Percentiles rank a stretch among this genome's conserved stretches.
Evolutionary conservation across 2,329 filamentous ascomycete genomes (phyloP).

Genomic region (Mariannaea sp.): DNA sequence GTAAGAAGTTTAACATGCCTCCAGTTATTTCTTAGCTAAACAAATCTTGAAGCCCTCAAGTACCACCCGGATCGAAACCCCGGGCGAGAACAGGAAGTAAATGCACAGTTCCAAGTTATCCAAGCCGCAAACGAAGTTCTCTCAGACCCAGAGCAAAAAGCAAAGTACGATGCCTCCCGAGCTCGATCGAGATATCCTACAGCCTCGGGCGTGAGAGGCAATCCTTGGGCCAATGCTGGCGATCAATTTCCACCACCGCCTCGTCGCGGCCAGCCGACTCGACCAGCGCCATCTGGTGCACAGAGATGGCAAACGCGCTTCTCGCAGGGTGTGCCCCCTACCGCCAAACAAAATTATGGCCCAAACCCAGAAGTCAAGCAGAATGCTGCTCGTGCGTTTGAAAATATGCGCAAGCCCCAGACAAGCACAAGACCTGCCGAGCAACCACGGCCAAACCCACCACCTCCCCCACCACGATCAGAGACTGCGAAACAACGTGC

Average conservation of each 20-base stretch:
- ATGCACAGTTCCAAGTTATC: slow-evolving; percentile 82
- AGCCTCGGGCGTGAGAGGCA: slow-evolving; percentile 61
- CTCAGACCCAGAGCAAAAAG: slow-evolving; percentile 54
- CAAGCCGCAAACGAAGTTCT: slow-evolving; percentile 83
- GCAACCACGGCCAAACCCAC: slow-evolving; percentile 38
- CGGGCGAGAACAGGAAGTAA: slow-evolving; percentile 78
- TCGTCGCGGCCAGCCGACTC: slow-evolving; percentile 40
- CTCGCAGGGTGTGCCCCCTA: slow-evolving; percentile 48
- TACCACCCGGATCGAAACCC: slow-evolving; percentile 91
- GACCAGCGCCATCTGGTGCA: slow-evolving; percentile 44
- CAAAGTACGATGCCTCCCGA: slow-evolving; percentile 58
- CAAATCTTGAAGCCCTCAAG: slow-evolving; percentile 65
- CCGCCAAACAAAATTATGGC: slow-evolving; percentile 46
- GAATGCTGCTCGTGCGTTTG: slow-evolving; percentile 49
- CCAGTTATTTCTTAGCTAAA: slow-evolving; percentile 31
- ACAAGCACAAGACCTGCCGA: slow-evolving; percentile 35
- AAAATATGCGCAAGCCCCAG: slow-evolving; percentile 49
- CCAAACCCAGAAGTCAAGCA: slow-evolving; percentile 46
- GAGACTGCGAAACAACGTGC: slow-evolving; percentile 59
- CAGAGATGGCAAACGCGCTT: slow-evolving; percentile 53
- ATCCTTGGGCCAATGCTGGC: slow-evolving; percentile 59
- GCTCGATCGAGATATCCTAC: slow-evolving; percentile 48
- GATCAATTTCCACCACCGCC: slow-evolving; percentile 58
- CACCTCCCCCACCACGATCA: slow-evolving; percentile 52
- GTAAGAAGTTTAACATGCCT: slow-evolving; percentile 49